Evolutionary conservation across 257 asterid species (phyloP).

Genomic region (Coffea canephora): DNA sequence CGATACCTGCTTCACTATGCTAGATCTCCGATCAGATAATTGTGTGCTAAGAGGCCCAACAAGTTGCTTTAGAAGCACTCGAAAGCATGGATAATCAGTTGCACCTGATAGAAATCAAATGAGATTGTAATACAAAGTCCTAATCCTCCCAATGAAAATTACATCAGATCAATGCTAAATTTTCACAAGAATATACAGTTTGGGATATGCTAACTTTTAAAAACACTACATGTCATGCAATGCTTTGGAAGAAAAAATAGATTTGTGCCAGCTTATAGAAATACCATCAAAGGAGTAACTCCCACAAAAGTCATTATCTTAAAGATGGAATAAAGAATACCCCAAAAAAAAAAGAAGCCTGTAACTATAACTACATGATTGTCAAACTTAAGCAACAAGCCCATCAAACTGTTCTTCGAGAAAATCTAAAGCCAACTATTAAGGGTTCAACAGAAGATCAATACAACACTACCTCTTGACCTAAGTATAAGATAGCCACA

Average conservation of each 20-base stretch:
- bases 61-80: constrained; percentile 92
- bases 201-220: not conserved
- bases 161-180: not conserved
- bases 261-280: not conserved
- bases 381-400: not conserved
- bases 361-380: not conserved
- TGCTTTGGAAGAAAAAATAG: not conserved
- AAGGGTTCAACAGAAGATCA: not conserved
- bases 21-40: constrained; percentile 94
- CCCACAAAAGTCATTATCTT: not conserved
- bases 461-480: not conserved
- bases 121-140: not conserved
- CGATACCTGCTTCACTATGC: constrained; percentile 93
- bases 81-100: constrained; percentile 78
- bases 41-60: constrained; percentile 87
- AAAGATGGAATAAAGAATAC: not conserved
- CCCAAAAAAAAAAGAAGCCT: too few species aligned
- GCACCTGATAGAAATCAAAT: constrained; percentile 61
- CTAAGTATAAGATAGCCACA: not conserved
- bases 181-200: not conserved
- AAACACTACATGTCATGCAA: not conserved
- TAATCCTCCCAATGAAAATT: too few species aligned
- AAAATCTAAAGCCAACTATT: not conserved
- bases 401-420: not conserved
- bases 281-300: not conserved